Conservation (phyloP, 768 basidiomycete genomes). For the Boletus huronensis region DNA sequence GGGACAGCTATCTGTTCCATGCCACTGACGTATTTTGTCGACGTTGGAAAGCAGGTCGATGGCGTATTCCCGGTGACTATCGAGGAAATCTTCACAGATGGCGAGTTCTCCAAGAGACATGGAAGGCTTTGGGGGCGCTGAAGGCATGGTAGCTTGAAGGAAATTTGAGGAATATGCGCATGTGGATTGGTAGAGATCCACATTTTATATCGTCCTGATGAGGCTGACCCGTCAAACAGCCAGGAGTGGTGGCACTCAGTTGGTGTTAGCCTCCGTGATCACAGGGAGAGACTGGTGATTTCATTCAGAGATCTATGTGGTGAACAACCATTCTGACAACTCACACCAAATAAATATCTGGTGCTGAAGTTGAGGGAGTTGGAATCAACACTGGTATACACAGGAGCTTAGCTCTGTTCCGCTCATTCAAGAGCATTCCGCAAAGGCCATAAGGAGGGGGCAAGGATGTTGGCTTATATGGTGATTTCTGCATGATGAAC, state of each 20-base stretch:
- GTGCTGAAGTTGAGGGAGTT: too few relatives aligned
- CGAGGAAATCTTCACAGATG: constrained; percentile 15
- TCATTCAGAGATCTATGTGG: not conserved
- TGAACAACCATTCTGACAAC: not conserved
- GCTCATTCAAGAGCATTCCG: too few relatives aligned
- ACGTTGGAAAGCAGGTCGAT: constrained; percentile 9
- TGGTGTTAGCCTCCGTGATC: constrained; percentile 5
- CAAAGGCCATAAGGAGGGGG: too few relatives aligned
- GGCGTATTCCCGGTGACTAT: constrained; percentile 6
- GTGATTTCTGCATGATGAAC: too few relatives aligned
- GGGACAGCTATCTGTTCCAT: not conserved
- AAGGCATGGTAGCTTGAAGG: not conserved
- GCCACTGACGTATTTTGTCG: not conserved
- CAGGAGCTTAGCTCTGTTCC: too few relatives aligned
- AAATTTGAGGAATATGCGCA: not conserved
- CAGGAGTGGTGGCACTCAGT: not conserved
- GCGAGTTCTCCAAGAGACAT: constrained; percentile 16
- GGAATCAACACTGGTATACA: not conserved
- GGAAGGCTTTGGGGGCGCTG: not conserved
- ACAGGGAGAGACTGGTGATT: not conserved
- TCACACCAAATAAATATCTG: not conserved
- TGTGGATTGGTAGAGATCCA: not conserved
- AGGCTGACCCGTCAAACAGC: constrained; percentile 7
- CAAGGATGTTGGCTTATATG: too few relatives aligned
- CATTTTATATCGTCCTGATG: not conserved